Percentiles rank a stretch among this genome's conserved stretches.
These are phyloP conservation scores for Penicillium sp. DNA, from an alignment of 2,329 filamentous ascomycete species.

Conservation along the genomic window DNA sequence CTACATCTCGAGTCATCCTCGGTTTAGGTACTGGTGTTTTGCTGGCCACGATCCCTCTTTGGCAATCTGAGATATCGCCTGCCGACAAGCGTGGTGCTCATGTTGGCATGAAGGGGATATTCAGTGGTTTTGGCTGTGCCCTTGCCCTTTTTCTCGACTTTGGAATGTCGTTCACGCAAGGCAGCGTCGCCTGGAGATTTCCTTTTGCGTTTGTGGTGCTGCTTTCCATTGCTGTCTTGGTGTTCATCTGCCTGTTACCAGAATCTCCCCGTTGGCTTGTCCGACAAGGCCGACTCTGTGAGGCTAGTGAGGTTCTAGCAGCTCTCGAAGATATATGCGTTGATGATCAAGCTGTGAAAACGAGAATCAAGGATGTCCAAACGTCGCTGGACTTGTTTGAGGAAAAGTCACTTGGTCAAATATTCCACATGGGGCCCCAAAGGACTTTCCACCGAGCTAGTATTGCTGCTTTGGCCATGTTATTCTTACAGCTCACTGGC, in stretches of 20 bases:
- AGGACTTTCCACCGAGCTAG: slow-evolving; percentile 18
- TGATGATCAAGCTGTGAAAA: slow-evolving; percentile 6
- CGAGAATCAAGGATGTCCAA: slow-evolving; percentile 17
- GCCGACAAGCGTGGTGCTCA: slow-evolving; percentile 19
- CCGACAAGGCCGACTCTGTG: slow-evolving; percentile 10
- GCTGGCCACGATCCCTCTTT: slow-evolving; percentile 19
- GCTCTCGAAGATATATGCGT: slow-evolving; percentile 9
- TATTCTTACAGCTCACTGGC: slow-evolving; percentile 18
- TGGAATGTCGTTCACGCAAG: slow-evolving; percentile 18
- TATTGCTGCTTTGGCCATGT: slow-evolving; percentile 12
- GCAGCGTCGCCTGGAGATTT: slow-evolving; percentile 17
- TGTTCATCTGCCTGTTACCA: slow-evolving; percentile 12
- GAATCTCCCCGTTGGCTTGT: slow-evolving; percentile 23
- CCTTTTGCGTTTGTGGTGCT: slow-evolving; percentile 19
- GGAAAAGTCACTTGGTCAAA: slow-evolving; percentile 6
- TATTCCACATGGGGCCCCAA: slow-evolving; percentile 19
- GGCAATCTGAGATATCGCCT: slow-evolving; percentile 21
- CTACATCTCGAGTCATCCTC: slow-evolving; percentile 11
- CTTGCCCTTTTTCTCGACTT: slow-evolving; percentile 19
- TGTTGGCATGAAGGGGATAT: slow-evolving; percentile 20
- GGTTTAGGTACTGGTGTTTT: slow-evolving; percentile 17
- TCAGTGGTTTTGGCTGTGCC: slow-evolving; percentile 18
- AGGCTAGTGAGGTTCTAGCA: slow-evolving; percentile 17
- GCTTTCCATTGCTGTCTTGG: slow-evolving; percentile 11
- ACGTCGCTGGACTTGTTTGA: slow-evolving; percentile 12